Base-by-base conservation (phyloP, 1,284 basidiomycete genomes). In the Filobasidium uniguttulatum region DNA sequence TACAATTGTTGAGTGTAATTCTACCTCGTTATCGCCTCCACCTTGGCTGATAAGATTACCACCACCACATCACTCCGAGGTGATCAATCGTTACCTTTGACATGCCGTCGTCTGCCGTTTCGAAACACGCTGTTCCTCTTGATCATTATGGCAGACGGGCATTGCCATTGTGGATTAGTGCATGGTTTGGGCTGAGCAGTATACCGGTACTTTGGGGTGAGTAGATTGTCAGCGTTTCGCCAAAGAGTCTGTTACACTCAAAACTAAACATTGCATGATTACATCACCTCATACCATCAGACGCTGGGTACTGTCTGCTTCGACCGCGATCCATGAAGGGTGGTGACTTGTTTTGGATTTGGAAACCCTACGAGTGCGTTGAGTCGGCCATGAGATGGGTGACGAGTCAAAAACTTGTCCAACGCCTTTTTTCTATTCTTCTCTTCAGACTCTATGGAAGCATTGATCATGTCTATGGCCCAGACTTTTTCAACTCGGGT, bases 291-390 rank as follows among this genome's bases (percentile, higher is more conserved):
- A 12, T 10, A 17, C 34, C 44, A 74, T 82, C 52, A 65, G 84
- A 87, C 71, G 80, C 72, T 1, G 69, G 71, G 0, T 88, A 84
- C 62, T 85, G 80, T 61, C 79, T 85, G 57, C 71, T 79, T 49
- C 77, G 78, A 44, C 81, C 79, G 4, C 72, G 78, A 22, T 79
- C 77, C 6, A 77, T 82, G 73, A 60, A 64, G n/a, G 85, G 84
- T 1, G 87, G 87, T 1, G 84, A 88, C 67, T 72, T 88, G 34
- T 80, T 85, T 57, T 89, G 84, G 85, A 77, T 90, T 44, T 91
- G 86, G 87, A 73, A 76, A 55, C 85, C 85, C 1, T 89, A 89
- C 63, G 76, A 71, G 49, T 67, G 60, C 57, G 62, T 60, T 20
- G 46, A 51, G 29, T 56, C 38, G 46, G 47, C 5, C 35, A 28